Percentiles rank a stretch among this genome's conserved stretches.
Conservation (phyloP, 768 basidiomycete genomes). For the Tricholoma matsutake region DNA sequence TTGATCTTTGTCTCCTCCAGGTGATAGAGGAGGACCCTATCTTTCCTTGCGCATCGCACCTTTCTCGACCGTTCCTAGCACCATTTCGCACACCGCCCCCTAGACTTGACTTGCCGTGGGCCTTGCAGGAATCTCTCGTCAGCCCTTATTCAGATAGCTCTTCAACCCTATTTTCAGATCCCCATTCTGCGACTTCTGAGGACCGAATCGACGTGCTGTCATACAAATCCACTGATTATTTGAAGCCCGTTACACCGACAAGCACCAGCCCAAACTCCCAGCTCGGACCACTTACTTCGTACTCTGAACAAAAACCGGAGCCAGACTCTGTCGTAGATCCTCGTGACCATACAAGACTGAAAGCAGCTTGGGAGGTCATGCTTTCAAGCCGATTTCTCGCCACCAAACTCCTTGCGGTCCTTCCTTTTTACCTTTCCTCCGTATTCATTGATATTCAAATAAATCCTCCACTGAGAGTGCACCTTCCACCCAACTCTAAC, state of each 20-base stretch:
- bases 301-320: conserved; percentile 6
- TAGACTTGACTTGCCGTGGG: not conserved
- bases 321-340: conserved; percentile 32
- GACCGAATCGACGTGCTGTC: conserved; percentile 12
- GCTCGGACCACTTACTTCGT: not conserved
- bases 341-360: conserved; percentile 60
- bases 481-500: conserved; percentile 53
- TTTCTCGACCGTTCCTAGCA: not conserved
- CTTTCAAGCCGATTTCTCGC: conserved; percentile 55
- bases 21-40: conserved; percentile 72
- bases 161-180: conserved; percentile 22
- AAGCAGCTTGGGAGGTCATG: conserved; percentile 68
- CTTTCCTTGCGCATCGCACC: conserved; percentile 47
- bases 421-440: conserved; percentile 65
- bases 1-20: conserved; percentile 30
- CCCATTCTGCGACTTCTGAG: conserved; percentile 13
- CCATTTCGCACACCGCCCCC: not conserved
- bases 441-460: conserved; percentile 50
- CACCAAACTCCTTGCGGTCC: conserved; percentile 49
- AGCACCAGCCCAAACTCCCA: conserved; percentile 6
- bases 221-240: conserved; percentile 4
- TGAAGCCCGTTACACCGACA: conserved; percentile 5
- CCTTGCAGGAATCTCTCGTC: conserved; percentile 4
- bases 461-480: conserved; percentile 45
- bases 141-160: conserved; percentile 20